Evolutionary conservation across 371 early-diverging fungal genomes (phyloP).

Genomic region (Zancudomyces culisetae): DNA sequence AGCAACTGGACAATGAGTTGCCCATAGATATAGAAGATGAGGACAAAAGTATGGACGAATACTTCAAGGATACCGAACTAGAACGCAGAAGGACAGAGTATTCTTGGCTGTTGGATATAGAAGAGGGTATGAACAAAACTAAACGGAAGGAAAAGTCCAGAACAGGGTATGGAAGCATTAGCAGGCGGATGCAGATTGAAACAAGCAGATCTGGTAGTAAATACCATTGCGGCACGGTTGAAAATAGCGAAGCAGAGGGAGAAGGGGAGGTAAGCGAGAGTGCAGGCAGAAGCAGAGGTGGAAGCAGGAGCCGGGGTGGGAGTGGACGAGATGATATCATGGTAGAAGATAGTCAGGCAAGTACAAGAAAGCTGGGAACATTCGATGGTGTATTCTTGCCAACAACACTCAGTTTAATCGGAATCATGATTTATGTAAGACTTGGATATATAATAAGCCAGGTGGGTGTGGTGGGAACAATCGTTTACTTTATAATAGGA

Average conservation of each 20-base stretch:
- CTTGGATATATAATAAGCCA: conserved; percentile 39
- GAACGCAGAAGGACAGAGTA: background rate
- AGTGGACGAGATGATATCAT: background rate
- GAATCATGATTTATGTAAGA: conserved; percentile 37
- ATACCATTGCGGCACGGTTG: too few relatives aligned
- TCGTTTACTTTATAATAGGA: conserved; percentile 32
- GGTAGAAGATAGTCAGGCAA: background rate
- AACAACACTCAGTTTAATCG: conserved; percentile 37
- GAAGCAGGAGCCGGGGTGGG: background rate
- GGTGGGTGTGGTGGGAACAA: conserved; percentile 33
- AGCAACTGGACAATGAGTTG: background rate
- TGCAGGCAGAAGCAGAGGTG: background rate
- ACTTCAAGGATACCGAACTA: background rate
- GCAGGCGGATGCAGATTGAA: background rate
- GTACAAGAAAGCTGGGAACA: conserved; percentile 29
- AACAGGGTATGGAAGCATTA: background rate
- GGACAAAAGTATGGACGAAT: background rate
- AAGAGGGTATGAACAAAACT: background rate
- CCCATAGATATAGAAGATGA: background rate
- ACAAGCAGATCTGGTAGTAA: too few relatives aligned
- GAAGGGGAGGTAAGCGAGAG: background rate
- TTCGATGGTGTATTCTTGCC: conserved; percentile 44
- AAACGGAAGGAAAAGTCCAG: background rate
- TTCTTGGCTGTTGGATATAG: background rate
- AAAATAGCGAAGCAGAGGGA: background rate